Percentiles rank a stretch among this genome's conserved stretches.
These are phyloP conservation scores for Starmera quercuum DNA, from an alignment of 805 yeast species.

Conservation along the genomic window DNA sequence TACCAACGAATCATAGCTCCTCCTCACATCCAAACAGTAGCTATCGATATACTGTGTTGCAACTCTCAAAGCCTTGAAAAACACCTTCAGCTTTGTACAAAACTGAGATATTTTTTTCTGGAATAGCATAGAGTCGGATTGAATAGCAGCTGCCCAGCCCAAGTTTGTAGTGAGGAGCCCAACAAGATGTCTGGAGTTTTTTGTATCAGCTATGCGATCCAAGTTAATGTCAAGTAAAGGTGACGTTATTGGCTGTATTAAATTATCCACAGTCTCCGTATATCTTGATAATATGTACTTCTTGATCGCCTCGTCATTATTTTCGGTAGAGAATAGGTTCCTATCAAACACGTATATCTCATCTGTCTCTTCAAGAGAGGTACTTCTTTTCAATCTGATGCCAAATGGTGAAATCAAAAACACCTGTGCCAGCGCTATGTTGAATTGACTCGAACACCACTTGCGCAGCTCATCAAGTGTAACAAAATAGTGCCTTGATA, in stretches of 20 bases:
- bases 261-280: slow-evolving; percentile 6
- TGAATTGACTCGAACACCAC: slow-evolving; percentile 32
- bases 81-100: slow-evolving; percentile 27
- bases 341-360: slow-evolving; percentile 62
- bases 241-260: slow-evolving; percentile 28
- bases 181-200: slow-evolving; percentile 14
- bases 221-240: slow-evolving; percentile 25
- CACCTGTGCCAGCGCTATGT: slow-evolving; percentile 31
- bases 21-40: slow-evolving; percentile 42
- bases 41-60: slow-evolving; percentile 42
- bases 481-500: slow-evolving; percentile 31
- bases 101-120: slow-evolving; percentile 23
- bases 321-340: slow-evolving; percentile 37
- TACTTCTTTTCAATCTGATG: slow-evolving; percentile 37
- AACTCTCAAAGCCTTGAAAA: slow-evolving; percentile 39
- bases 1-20: slow-evolving; percentile 30
- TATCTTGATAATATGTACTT: slow-evolving; percentile 9
- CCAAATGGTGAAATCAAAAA: slow-evolving; percentile 62
- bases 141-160: slow-evolving; percentile 45
- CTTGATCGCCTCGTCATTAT: slow-evolving; percentile 10
- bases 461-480: slow-evolving; percentile 34
- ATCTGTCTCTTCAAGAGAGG: slow-evolving; percentile 36
- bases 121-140: slow-evolving; percentile 30
- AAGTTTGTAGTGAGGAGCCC: slow-evolving; percentile 35
- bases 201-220: slow-evolving; percentile 8